Evolutionary conservation across 2,329 filamentous ascomycete genomes (phyloP), one percentile per base, ranked within the genome.

Genomic region (Cladophialophora carrionii): DNA sequence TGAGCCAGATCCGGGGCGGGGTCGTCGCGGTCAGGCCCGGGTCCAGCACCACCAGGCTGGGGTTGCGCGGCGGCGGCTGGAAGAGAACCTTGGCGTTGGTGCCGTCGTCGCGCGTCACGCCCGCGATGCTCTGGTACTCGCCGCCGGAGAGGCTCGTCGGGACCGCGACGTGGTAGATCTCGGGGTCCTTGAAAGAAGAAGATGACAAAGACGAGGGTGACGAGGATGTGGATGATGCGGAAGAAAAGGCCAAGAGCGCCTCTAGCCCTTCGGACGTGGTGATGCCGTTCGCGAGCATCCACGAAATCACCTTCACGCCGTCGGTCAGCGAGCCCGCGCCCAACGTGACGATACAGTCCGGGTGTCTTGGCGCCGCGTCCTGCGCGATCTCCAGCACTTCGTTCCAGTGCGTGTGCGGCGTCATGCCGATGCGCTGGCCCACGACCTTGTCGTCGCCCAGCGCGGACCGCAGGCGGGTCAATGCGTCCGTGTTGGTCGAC

Each of bases 301-400:
- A 74, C 3, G 79, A 75, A 29, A 83, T 75, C 1, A 86, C 75
- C 72, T 87, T 87, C 0, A 83, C 83, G 0, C 77, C 83, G 71
- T 87, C 84, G 0, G 82, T 85, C n/a, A 86, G 71, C 54, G 80
- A 84, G 0, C 85, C 84, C 0, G 78, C 84, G 3, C 85, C 84
- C 1, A 87, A 72, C 0, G 84, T 86, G 10, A 87, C 72, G 4
- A 87, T 71, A 48, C 82, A 77, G 74, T 87, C 84, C 1, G 67
- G 62, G 2, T 57, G 46, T 37, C 63, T 58, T 6, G 61, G 48
- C n/a, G 57, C 49, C 8, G 68, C 68, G n/a, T 67, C 62, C 41
- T 49, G 54, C 1, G 78, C 77, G 29, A 84, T 77, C 51, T 82
- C 77, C 0, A 86, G 69, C 6, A 85, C 78, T 64, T 86, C 81